Base-by-base conservation (phyloP, 345 rosid species). In the Salix brachista region DNA sequence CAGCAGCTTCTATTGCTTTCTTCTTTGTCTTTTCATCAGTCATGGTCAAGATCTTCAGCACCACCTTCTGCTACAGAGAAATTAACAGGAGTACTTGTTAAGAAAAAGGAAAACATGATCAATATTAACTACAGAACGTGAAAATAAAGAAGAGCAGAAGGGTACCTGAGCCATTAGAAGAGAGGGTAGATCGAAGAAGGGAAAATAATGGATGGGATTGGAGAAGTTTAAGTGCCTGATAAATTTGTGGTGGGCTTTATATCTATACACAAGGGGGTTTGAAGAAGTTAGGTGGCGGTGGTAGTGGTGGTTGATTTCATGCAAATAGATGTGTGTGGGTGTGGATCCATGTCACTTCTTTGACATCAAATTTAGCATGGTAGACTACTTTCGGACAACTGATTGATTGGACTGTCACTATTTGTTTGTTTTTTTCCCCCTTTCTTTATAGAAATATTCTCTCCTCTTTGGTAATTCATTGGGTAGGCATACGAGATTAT, bases 1-100 rank as follows among this genome's bases (percentile, higher is more conserved):
- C 97, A 67, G 94, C 93, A 70, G 96, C 97, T 84, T 87, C 94
- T 5, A 95, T 88, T 69, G 97, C 97, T 79, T 93, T 93, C 85
- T 91, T 96, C 86, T 91, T 95, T 6, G 97, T 90, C 78, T 86
- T 95, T 1, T 91, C 98, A 75, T 95, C 97, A 10, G 96, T 91
- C 97, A 95, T 95, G 80, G 97, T 93, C 83, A 91, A 73, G 37
- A 95, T 89, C 90, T 90, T 95, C 70, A 95, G 54, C 67, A 95
- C 91, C 81, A 91, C 85, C 84, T 95, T 95, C 93, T 88, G 89
- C 84, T 71, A 17, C 69, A 32, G 13, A 14, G n/a, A 69, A 6
- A 21, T 44, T 23, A 58, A 58, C 26, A n/a, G 3, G 50, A 44
- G 10, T 41, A 41, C 44, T 17, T 25, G 34, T 25, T 8, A 0